Evolutionary conservation across 2,329 filamentous ascomycete genomes (phyloP), one percentile per base, ranked within the genome.

Genomic region (Fusarium poae): DNA sequence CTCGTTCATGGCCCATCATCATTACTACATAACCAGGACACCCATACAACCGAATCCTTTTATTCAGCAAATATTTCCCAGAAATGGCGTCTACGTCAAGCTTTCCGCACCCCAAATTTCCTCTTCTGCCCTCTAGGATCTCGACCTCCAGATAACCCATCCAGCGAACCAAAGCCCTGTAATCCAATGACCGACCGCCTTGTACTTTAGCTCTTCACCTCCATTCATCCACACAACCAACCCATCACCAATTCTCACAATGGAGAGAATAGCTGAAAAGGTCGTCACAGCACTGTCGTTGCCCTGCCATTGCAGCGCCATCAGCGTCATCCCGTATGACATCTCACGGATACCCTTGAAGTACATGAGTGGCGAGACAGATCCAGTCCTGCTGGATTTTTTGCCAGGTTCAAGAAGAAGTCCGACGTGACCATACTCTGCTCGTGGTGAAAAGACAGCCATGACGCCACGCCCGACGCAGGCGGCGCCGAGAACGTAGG

Each of bases 311-410:
- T 79, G 75, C 18, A 79, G 55, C 16, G 61, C 69, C 25, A 78
- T 49, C 48, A 79, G 45, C 0, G 71, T 55, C 3, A 75, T n/a
- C 18, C 78, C 78, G 49, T 76, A 79, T 3, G 68, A 73, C 5
- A 79, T 43, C 57, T 80, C 78, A 4, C 78, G 76, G 11, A 77
- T 68, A 9, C 76, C 77, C 53, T 80, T 79, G 59, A 79, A 73
- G 49, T 77, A 77, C 62, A 80, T 76, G 20, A 79, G 75, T 3
- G 78, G 75, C 23, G 78, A 80, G 10, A 62, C 32, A 11, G 34
- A n/a, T 5, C 65, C 49, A 0, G 8, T 13, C 2, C 15, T 16
- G 6, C 15, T 18, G 11, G 11, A 11, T 13, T 4, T 7, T 23
- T 27, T 25, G 6, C 25, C 7, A 2, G 57, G 30, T n/a, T 76